Percentiles rank a stretch among this genome's conserved stretches.
Conservation (phyloP, 768 basidiomycete species). For the Hericium coralloides region DNA sequence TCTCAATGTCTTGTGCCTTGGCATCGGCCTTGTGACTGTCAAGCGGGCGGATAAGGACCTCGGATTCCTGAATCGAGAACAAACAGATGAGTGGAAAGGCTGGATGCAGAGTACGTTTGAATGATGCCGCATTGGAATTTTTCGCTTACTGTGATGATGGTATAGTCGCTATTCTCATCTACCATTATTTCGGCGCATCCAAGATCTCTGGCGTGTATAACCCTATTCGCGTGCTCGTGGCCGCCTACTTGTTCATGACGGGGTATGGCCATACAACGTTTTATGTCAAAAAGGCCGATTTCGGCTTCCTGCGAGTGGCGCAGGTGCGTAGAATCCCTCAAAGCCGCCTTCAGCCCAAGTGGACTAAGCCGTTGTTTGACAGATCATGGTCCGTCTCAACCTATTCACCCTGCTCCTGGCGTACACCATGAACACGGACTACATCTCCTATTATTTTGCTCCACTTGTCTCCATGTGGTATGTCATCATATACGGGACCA, state of each 20-base stretch:
- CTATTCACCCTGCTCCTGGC: conserved; percentile 73
- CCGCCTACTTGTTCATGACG: conserved; percentile 87
- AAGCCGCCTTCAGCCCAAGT: no score
- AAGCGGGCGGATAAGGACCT: conserved; percentile 72
- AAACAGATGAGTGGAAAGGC: conserved; percentile 97
- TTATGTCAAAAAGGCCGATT: conserved; percentile 87
- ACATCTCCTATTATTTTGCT: conserved; percentile 85
- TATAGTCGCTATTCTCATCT: conserved; percentile 81
- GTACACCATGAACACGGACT: conserved; percentile 89
- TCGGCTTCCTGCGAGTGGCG: conserved; percentile 66
- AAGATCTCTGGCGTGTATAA: conserved; percentile 92
- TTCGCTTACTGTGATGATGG: neutral
- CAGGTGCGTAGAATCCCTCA: conserved; percentile 35
- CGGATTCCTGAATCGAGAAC: conserved; percentile 85
- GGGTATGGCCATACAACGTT: conserved; percentile 87
- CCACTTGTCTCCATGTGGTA: conserved; percentile 91
- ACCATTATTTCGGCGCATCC: conserved; percentile 87
- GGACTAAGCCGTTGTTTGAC: neutral
- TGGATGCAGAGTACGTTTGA: conserved; percentile 85
- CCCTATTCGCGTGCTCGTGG: conserved; percentile 80
- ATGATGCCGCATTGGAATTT: neutral
- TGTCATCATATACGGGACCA: conserved; percentile 74
- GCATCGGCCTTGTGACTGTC: conserved; percentile 53
- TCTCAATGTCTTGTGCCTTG: conserved; percentile 45
- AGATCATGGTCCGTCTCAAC: conserved; percentile 79